Evolutionary conservation across 2,329 filamentous ascomycete species (phyloP).

Genomic region (Leptographium procerum): DNA sequence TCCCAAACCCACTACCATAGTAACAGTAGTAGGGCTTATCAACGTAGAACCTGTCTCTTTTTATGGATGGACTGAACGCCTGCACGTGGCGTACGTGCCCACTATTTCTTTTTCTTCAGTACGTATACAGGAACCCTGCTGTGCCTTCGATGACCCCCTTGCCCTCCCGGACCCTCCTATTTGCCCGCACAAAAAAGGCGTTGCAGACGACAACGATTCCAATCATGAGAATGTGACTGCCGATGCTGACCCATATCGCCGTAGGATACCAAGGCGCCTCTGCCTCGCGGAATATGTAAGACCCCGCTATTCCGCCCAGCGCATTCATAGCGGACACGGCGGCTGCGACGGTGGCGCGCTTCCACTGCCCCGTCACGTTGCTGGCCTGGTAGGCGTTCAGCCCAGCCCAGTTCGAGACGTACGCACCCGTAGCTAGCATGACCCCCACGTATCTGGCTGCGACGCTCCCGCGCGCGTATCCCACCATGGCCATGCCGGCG

Average conservation of each 20-base stretch:
- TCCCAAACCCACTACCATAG: background rate
- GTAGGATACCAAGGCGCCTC: background rate
- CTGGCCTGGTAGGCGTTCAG: slow-evolving; percentile 73
- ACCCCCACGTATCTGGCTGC: slow-evolving; percentile 59
- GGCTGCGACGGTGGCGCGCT: slow-evolving; percentile 66
- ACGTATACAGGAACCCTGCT: background rate
- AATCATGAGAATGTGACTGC: background rate
- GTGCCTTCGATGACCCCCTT: background rate
- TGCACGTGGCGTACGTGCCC: too few species aligned
- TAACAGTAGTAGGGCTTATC: background rate
- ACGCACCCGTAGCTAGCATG: slow-evolving; percentile 61
- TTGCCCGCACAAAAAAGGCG: background rate
- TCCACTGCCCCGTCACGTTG: slow-evolving; percentile 82
- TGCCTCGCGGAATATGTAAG: slow-evolving; percentile 51
- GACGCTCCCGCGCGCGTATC: slow-evolving; percentile 31
- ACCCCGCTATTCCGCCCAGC: slow-evolving; percentile 65
- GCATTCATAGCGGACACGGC: slow-evolving; percentile 66
- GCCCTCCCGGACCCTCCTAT: background rate
- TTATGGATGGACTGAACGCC: too few species aligned
- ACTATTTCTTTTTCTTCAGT: too few species aligned
- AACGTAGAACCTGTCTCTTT: too few species aligned
- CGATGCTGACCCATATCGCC: background rate
- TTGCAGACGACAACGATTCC: background rate
- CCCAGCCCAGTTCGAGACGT: slow-evolving; percentile 65
- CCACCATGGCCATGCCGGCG: slow-evolving; percentile 60